These are phyloP conservation scores for Amylostereum areolatum DNA, from an alignment of 1,284 basidiomycete genomes.

Conservation along the genomic window DNA sequence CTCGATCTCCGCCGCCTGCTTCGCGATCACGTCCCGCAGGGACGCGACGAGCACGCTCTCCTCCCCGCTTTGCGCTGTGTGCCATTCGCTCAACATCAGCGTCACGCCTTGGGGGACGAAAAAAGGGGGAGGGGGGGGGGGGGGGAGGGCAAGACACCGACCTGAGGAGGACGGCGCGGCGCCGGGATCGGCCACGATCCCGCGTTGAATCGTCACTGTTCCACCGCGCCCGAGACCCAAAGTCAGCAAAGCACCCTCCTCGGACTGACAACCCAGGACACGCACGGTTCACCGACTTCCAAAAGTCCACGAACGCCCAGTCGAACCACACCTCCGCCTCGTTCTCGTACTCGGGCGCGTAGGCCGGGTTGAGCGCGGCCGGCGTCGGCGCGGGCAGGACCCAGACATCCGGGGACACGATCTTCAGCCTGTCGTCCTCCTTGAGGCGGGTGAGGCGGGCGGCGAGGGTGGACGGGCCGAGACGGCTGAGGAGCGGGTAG, in stretches of 20 bases:
- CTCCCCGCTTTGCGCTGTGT: conserved; percentile 66
- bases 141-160: no score
- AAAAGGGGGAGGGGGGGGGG: no score
- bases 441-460: conserved; percentile 63
- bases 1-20: conserved; percentile 75
- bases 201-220: conserved; percentile 67
- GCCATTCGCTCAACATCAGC: no score
- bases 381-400: conserved; percentile 46
- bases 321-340: conserved; percentile 97
- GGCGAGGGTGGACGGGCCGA: conserved; percentile 14
- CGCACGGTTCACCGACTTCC: conserved; percentile 95
- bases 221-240: no score
- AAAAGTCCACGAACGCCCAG: conserved; percentile 98
- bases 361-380: conserved; percentile 23
- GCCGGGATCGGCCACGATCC: conserved; percentile 59
- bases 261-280: no score
- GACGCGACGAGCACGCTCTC: conserved; percentile 75
- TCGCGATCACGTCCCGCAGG: conserved; percentile 73
- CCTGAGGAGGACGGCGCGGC: conserved; percentile 52
- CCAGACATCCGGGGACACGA: conserved; percentile 76
- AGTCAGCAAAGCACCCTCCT: no score
- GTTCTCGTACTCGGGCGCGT: conserved; percentile 32
- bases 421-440: conserved; percentile 89
- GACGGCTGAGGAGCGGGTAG: conserved; percentile 80
- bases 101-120: no score